phyloP scores from a whole-genome alignment of 768 basidiomycete species.

The Boletus subcaerulescens region DNA sequence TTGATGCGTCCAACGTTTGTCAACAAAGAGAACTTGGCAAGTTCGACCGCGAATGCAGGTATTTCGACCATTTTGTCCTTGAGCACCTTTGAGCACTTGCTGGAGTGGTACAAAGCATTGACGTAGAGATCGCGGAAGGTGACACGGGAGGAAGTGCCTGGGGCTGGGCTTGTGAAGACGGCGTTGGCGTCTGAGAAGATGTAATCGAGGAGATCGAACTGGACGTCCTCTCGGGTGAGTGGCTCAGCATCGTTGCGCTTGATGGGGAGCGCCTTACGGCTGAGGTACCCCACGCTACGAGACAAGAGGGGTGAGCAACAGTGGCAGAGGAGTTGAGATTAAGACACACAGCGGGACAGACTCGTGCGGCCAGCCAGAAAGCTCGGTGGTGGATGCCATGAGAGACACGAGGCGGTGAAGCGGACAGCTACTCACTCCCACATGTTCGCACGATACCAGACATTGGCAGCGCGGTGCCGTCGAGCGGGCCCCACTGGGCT shows the following conservation, averaged over 20 bases:
- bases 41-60: slow-evolving; percentile 72
- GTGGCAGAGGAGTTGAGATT: slow-evolving; percentile 7
- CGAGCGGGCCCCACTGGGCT: slow-evolving; percentile 1
- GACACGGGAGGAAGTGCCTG: slow-evolving; percentile 49
- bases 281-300: slow-evolving; percentile 55
- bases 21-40: slow-evolving; percentile 79
- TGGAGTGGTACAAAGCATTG: slow-evolving; percentile 74
- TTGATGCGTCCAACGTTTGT: slow-evolving; percentile 92
- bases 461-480: slow-evolving; percentile 11
- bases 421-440: slow-evolving; percentile 16
- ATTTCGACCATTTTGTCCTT: slow-evolving; percentile 86
- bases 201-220: slow-evolving; percentile 78
- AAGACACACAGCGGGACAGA: slow-evolving; percentile 50
- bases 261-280: slow-evolving; percentile 65
- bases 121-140: slow-evolving; percentile 84
- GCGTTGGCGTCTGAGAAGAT: slow-evolving; percentile 69
- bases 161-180: slow-evolving; percentile 69
- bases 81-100: slow-evolving; percentile 83
- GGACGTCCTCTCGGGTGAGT: slow-evolving; percentile 78
- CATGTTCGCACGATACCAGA: slow-evolving; percentile 30
- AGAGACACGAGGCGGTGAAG: slow-evolving; percentile 36
- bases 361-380: slow-evolving; percentile 45
- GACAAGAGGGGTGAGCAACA: slow-evolving; percentile 10
- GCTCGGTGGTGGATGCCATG: slow-evolving; percentile 48
- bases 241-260: slow-evolving; percentile 83